phyloP scores from a whole-genome alignment of 225 moss, liverwort and hornwort species.

The Polytrichum commune region DNA sequence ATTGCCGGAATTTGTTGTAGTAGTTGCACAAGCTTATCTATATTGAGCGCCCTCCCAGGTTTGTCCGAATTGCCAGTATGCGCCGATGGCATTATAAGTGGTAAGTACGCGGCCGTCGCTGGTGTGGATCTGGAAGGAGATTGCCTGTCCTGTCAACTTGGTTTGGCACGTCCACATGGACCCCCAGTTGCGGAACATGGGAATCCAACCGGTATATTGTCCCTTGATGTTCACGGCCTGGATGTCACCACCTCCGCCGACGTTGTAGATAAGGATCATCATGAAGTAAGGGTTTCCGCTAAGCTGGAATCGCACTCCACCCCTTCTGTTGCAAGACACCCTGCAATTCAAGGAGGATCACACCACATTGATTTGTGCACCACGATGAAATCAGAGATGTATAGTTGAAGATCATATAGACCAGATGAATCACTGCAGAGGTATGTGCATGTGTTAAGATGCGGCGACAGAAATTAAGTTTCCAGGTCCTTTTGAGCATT shows the following conservation, averaged over 20 bases:
- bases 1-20: background rate
- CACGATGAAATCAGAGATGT: background rate
- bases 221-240: slow-evolving; percentile 27
- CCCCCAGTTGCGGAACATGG: slow-evolving; percentile 59
- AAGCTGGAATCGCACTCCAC: slow-evolving; percentile 54
- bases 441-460: background rate
- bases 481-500: background rate
- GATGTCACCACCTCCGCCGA: slow-evolving; percentile 59
- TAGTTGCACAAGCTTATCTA: background rate
- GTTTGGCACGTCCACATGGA: slow-evolving; percentile 37
- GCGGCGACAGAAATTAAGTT: background rate
- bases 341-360: background rate
- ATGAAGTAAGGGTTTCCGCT: slow-evolving; percentile 69
- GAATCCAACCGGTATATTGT: slow-evolving; percentile 32
- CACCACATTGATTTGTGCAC: background rate
- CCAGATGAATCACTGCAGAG: background rate
- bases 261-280: slow-evolving; percentile 67
- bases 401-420: background rate
- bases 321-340: slow-evolving; percentile 40
- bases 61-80: slow-evolving; percentile 55
- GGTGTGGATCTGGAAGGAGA: slow-evolving; percentile 43
- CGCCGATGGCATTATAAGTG: slow-evolving; percentile 31
- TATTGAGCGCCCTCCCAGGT: slow-evolving; percentile 53
- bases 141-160: slow-evolving; percentile 31
- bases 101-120: slow-evolving; percentile 29